A percentile compares a stretch with the other conserved stretches of the same genome.
These are phyloP conservation scores for Aureobasidium zeae DNA, from an alignment of 2,329 filamentous ascomycete genomes.

Conservation along the genomic window DNA sequence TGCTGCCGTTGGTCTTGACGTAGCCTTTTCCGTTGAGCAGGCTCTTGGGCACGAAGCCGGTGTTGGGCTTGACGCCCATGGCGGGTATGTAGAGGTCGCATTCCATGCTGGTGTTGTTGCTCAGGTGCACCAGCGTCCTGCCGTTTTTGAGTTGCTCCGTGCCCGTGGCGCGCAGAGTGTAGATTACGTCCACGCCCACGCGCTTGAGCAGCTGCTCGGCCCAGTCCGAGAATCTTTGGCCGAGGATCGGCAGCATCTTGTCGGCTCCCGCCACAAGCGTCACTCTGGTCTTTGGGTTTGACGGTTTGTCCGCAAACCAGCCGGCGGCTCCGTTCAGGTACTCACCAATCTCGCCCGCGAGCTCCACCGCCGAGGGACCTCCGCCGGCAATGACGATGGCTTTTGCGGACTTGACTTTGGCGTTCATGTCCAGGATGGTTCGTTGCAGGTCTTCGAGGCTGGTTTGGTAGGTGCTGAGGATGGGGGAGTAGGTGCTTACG, in stretches of 20 bases:
- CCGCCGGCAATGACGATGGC: constrained; percentile 30
- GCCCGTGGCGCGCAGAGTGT: constrained; percentile 23
- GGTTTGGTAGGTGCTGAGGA: constrained; percentile 35
- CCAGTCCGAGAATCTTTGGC: constrained; percentile 31
- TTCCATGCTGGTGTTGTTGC: constrained; percentile 38
- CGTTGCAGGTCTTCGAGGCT: constrained; percentile 26
- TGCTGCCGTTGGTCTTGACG: constrained; percentile 39
- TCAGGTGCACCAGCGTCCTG: constrained; percentile 36
- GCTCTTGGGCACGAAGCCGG: constrained; percentile 40
- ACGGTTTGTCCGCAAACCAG: constrained; percentile 30
- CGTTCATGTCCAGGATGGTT: constrained; percentile 27
- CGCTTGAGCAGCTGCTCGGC: constrained; percentile 40
- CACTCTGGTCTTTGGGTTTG: constrained; percentile 32
- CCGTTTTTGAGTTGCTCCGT: constrained; percentile 28
- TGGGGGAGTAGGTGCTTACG: constrained; percentile 37
- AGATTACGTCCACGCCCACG: constrained; percentile 35
- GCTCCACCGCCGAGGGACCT: constrained; percentile 32
- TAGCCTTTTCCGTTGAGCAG: constrained; percentile 40
- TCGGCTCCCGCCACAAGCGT: constrained; percentile 37
- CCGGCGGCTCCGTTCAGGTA: constrained; percentile 32
- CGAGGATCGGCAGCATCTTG: constrained; percentile 35
- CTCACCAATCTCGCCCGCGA: constrained; percentile 30
- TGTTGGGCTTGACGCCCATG: constrained; percentile 45
- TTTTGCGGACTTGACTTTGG: constrained; percentile 28
- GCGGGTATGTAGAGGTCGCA: constrained; percentile 47